Evolutionary conservation across 169 alveolate species (phyloP), one percentile per base, ranked within the genome.

Genomic region (Pseudocohnilembus persalinus): DNA sequence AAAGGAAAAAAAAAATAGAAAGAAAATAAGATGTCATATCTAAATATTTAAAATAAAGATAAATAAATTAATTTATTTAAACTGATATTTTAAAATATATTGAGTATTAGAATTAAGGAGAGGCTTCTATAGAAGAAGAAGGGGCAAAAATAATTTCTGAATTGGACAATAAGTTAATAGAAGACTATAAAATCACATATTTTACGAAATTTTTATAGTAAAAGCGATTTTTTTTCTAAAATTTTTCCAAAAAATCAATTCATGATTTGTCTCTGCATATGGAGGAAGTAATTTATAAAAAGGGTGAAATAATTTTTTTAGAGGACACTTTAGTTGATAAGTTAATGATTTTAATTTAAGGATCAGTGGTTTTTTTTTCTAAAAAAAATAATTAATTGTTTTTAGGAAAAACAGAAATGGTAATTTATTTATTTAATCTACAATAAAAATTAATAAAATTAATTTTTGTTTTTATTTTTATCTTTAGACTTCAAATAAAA

Each of bases 61-160:
- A 77, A 31, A 33, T 77, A 31, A 32, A 31, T 11, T 28, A 33
- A 68, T 31, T 31, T 25, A 77, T 68, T 6, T 27, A 77, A 33
- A 32, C 82, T 0, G 33, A 77, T 26, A 77, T 77, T 32, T 28
- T 77, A 72, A 77, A 77, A 34, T 77, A 77, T 77, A 28, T 77
- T 24, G 82, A 77, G 11, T 77, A 77, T 27, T 32, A 33, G 27
- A 68, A 77, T 28, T 25, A 77, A 33, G 72, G 33, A 26, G 28
- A 64, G 24, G 73, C 30, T 30, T n/a, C 26, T 4, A 49, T 49
- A 49, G 68, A 49, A 11, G 68, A 49, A 49, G 68, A 49, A 49
- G 68, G 68, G 20, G 20, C 26, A 11, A 49, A 49, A 49, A 49
- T 49, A 11, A 11, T 49, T 11, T 11, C 4, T 49, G 68, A 49